Conservation (phyloP, 306 rosid species). For the Vigna reflexopilosa region DNA sequence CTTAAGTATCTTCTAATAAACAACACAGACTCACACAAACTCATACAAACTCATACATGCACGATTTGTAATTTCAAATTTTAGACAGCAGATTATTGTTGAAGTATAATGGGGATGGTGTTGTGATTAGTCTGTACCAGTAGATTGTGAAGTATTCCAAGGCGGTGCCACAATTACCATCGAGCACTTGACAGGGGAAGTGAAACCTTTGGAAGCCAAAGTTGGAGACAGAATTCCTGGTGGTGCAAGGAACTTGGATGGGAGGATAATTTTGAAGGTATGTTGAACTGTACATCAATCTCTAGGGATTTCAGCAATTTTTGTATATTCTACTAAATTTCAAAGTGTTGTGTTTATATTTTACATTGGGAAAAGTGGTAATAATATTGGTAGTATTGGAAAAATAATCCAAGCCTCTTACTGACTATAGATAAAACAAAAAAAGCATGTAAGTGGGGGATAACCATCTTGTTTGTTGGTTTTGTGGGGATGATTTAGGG, state of each 20-base stretch:
- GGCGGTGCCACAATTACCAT: conserved; percentile 93
- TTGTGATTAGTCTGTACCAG: conserved; percentile 99
- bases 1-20: conserved; percentile 14
- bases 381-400: conserved; percentile 16
- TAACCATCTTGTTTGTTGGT: too few relatives aligned
- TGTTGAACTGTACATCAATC: conserved; percentile 37
- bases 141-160: conserved; percentile 96
- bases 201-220: conserved; percentile 85
- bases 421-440: too few relatives aligned
- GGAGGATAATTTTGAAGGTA: conserved; percentile 96
- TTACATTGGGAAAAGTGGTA: conserved; percentile 25
- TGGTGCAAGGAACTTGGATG: conserved; percentile 98
- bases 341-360: conserved; percentile 22
- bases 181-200: conserved; percentile 98
- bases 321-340: conserved; percentile 15
- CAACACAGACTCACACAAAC: conserved; percentile 14
- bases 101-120: conserved; percentile 69
- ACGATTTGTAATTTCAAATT: conserved; percentile 46
- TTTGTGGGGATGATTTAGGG: too few relatives aligned
- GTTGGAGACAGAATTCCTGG: conserved; percentile 95
- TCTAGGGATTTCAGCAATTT: conserved; percentile 18
- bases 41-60: conserved; percentile 33
- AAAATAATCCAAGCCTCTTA: too few relatives aligned
- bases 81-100: conserved; percentile 52
- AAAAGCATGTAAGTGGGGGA: too few relatives aligned